These are phyloP conservation scores for Hanseniaspora osmophila DNA, from an alignment of 805 yeast species.

Conservation along the genomic window DNA sequence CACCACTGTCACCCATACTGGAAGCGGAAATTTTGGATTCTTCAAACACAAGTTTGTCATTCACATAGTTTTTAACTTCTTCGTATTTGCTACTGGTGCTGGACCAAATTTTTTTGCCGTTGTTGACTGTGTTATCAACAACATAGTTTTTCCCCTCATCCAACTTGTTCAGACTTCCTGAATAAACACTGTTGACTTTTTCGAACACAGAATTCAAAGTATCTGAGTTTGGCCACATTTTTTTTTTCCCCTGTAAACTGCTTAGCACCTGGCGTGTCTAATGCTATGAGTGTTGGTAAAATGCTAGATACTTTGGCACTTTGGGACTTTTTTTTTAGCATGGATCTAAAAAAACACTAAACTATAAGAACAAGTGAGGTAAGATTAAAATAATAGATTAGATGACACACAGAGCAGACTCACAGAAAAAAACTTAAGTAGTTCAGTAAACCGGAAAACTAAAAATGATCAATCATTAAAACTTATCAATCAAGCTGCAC, in stretches of 20 bases:
- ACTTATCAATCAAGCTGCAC: too few relatives aligned
- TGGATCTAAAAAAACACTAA: too few relatives aligned
- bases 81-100: not conserved
- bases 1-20: not conserved
- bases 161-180: not conserved
- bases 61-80: not conserved
- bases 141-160: not conserved
- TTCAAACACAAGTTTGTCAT: not conserved
- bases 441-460: too few relatives aligned
- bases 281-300: too few relatives aligned
- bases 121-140: not conserved
- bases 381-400: too few relatives aligned
- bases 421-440: too few relatives aligned
- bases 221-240: constrained; percentile 1
- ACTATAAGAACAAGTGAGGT: too few relatives aligned
- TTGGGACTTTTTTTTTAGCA: too few relatives aligned
- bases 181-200: not conserved
- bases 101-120: not conserved
- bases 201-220: not conserved
- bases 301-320: too few relatives aligned
- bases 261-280: too few relatives aligned
- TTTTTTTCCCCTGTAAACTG: not conserved
- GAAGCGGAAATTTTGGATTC: not conserved
- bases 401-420: too few relatives aligned
- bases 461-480: too few relatives aligned